Conservation (phyloP, 2,329 filamentous ascomycete species). For the Aspergillus carbonarius region DNA sequence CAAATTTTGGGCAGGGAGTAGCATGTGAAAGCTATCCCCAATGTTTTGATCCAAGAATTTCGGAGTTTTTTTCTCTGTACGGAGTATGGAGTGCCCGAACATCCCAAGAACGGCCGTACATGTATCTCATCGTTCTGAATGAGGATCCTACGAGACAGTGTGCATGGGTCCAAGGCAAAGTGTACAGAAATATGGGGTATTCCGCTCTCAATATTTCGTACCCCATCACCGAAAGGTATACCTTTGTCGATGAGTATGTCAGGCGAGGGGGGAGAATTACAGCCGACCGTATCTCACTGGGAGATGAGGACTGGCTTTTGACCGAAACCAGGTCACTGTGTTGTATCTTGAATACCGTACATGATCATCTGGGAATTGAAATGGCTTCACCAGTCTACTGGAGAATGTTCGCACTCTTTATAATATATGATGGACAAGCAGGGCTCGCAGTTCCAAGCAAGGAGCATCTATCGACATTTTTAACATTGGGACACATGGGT, state of each 20-base stretch:
- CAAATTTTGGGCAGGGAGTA: conserved; percentile 11
- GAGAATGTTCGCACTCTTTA: conserved; percentile 36
- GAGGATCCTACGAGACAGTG: conserved; percentile 57
- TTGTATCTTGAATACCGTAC: conserved; percentile 23
- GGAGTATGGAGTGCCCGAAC: conserved; percentile 21
- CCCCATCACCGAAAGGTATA: conserved; percentile 21
- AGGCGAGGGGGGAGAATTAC: conserved; percentile 39
- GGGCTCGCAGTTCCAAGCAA: conserved; percentile 16
- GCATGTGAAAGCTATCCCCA: conserved; percentile 10
- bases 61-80: conserved; percentile 52
- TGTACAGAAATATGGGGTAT: conserved; percentile 56
- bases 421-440: conserved; percentile 25
- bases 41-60: conserved; percentile 50
- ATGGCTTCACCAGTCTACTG: conserved; percentile 26
- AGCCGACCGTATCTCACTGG: conserved; percentile 27
- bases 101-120: conserved; percentile 32
- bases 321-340: conserved; percentile 21
- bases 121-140: conserved; percentile 66
- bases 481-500: conserved; percentile 29
- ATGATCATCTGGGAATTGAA: conserved; percentile 11
- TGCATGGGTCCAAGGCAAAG: conserved; percentile 57
- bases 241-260: conserved; percentile 33
- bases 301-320: conserved; percentile 18
- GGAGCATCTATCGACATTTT: conserved; percentile 27
- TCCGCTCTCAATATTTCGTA: conserved; percentile 48